Evolutionary conservation across 2,329 filamentous ascomycete species (phyloP), one percentile per base, ranked within the genome.

Genomic region (Colletotrichum plurivorum): DNA sequence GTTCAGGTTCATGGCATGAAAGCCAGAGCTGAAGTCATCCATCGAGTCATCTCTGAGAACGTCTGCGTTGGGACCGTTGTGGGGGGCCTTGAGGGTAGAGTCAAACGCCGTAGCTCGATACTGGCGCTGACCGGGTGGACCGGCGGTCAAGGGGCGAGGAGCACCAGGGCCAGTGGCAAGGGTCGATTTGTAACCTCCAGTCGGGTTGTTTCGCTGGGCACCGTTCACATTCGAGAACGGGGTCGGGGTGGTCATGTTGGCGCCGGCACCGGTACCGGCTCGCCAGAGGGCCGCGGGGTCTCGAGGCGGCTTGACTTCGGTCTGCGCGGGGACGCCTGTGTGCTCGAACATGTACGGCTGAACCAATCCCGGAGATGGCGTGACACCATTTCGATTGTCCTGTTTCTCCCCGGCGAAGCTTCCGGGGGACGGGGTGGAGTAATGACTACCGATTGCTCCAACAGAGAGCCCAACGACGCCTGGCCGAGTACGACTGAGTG

Each of bases 51-150:
- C 76, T 15, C 72, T 73, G 52, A 65, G 27, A 18, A 63, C 48
- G 20, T 70, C 70, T 6, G 71, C 74, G 46, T 78, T 76, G 8
- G 71, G 25, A 18, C 75, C 73, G 25, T 75, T 75, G 16, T 77
- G 76, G 39, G 79, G 74, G 39, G 78, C 74, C 63, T 78, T 81
- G 66, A 80, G 75, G 2, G 78, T 77, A 9, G 77, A 75, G 31
- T 86, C 83, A 41, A 84, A 78, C 2, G 80, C 80, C 25, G 81
- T 79, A n/a, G 84, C 78, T 20, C 80, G 83, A 71, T 83, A 83
- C 64, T 85, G 84, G 49, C 86, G 83, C 68, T 85, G 84, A 20
- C 87, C 87, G 13, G 87, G 87, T 49, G 87, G 87, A 2, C 87
- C 87, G 31, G 87, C 87, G 20, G 84, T 88, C 71, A 88, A 73